Percentiles rank a stretch among this genome's conserved stretches.
phyloP scores from a whole-genome alignment of 306 rosid species.

The Cucumis hystrix region DNA sequence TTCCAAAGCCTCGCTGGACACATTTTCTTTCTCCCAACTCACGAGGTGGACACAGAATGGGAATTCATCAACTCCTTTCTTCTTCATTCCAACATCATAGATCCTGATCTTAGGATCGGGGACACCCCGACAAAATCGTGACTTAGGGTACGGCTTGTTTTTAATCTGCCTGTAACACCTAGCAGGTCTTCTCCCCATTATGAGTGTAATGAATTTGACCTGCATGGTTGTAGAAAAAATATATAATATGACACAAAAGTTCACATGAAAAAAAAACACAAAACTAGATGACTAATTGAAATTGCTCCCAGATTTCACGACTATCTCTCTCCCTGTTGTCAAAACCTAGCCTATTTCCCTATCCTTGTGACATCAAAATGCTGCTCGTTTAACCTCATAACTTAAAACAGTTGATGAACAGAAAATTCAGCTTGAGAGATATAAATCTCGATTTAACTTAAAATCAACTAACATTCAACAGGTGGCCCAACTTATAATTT shows the following conservation, averaged over 20 bases:
- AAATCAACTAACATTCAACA: background rate
- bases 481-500: background rate
- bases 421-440: background rate
- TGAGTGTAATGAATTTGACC: background rate
- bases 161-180: slow-evolving; percentile 67
- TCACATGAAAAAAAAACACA: background rate
- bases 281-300: background rate
- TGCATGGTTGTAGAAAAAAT: background rate
- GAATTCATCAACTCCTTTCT: slow-evolving; percentile 84
- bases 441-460: background rate
- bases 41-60: slow-evolving; percentile 88
- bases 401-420: background rate
- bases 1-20: slow-evolving; percentile 62
- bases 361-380: background rate
- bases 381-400: background rate
- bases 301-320: background rate
- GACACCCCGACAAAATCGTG: slow-evolving; percentile 55
- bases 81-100: slow-evolving; percentile 90
- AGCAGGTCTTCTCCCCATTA: slow-evolving; percentile 41
- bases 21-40: slow-evolving; percentile 86
- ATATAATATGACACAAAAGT: background rate
- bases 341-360: background rate
- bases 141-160: slow-evolving; percentile 59
- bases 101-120: slow-evolving; percentile 66
- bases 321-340: background rate